Conservation (phyloP, 2,329 filamentous ascomycete genomes). For the Fusarium nygamai region DNA sequence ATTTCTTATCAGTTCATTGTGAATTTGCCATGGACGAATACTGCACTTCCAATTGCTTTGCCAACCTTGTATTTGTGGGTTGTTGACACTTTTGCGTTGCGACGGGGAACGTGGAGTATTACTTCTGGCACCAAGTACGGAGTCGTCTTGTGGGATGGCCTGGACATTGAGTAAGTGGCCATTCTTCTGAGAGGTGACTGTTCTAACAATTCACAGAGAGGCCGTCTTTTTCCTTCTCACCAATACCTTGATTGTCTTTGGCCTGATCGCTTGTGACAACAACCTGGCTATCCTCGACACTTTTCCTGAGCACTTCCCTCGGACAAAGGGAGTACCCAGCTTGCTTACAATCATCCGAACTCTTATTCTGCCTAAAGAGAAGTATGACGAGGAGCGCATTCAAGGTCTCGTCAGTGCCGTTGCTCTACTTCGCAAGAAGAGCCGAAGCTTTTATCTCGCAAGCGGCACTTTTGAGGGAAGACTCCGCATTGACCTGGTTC, state of each 20-base stretch:
- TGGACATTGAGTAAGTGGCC: conserved; percentile 68
- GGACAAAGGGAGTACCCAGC: conserved; percentile 48
- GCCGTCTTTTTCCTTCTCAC: conserved; percentile 78
- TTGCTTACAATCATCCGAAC: conserved; percentile 57
- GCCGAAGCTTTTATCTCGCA: conserved; percentile 78
- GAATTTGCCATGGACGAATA: conserved; percentile 66
- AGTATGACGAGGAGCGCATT: conserved; percentile 68
- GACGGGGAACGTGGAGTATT: conserved; percentile 77
- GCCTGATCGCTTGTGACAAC: conserved; percentile 75
- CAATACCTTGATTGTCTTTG: conserved; percentile 75
- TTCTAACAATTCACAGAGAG: conserved; percentile 53
- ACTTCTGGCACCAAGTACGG: conserved; percentile 73
- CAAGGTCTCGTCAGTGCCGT: conserved; percentile 68
- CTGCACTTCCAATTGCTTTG: conserved; percentile 66
- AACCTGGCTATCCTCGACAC: conserved; percentile 71
- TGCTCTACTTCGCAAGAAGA: conserved; percentile 68
- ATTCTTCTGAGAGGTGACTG: rapidly evolving
- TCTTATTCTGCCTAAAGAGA: conserved; percentile 54
- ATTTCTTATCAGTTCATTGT: conserved; percentile 72
- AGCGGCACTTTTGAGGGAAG: conserved; percentile 75
- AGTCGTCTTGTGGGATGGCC: conserved; percentile 67
- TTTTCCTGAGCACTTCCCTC: conserved; percentile 67
- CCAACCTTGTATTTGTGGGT: conserved; percentile 78
- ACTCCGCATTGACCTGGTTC: conserved; percentile 72
- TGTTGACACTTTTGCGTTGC: conserved; percentile 74